phyloP scores from a whole-genome alignment of 2,329 filamentous ascomycete species.

The Karstenula rhodostoma region DNA sequence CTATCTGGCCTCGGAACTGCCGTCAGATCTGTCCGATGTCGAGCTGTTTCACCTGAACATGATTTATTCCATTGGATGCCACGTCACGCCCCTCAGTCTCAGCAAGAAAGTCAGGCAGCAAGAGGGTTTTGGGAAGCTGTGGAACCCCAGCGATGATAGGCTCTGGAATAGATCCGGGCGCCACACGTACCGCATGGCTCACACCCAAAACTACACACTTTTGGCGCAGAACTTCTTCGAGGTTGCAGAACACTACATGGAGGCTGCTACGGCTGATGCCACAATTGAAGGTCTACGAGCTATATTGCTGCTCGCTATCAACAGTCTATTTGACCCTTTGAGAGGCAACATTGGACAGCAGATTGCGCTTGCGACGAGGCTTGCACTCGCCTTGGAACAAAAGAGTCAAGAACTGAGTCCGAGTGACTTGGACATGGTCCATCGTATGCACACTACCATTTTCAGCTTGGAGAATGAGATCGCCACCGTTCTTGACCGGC shows the following conservation, averaged over 20 bases:
- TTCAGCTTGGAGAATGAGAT: constrained; percentile 48
- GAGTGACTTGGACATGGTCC: constrained; percentile 32
- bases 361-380: constrained; percentile 44
- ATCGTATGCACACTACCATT: constrained; percentile 46
- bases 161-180: constrained; percentile 32
- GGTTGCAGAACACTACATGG: constrained; percentile 43
- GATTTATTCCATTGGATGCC: constrained; percentile 47
- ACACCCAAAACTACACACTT: constrained; percentile 39
- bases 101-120: constrained; percentile 28
- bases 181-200: constrained; percentile 40
- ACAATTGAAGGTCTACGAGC: constrained; percentile 43
- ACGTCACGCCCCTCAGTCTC: constrained; percentile 38
- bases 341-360: constrained; percentile 48
- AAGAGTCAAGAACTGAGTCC: constrained; percentile 35
- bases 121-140: constrained; percentile 32
- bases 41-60: constrained; percentile 46
- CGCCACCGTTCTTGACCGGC: constrained; percentile 44
- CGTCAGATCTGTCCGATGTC: constrained; percentile 31
- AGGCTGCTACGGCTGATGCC: constrained; percentile 42
- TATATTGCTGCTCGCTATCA: constrained; percentile 44
- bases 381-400: constrained; percentile 43
- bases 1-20: constrained; percentile 34
- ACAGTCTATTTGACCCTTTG: constrained; percentile 47
- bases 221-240: constrained; percentile 37
- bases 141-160: constrained; percentile 16